These are phyloP conservation scores for Vigna trinervia DNA, from an alignment of 306 rosid species.

Conservation along the genomic window DNA sequence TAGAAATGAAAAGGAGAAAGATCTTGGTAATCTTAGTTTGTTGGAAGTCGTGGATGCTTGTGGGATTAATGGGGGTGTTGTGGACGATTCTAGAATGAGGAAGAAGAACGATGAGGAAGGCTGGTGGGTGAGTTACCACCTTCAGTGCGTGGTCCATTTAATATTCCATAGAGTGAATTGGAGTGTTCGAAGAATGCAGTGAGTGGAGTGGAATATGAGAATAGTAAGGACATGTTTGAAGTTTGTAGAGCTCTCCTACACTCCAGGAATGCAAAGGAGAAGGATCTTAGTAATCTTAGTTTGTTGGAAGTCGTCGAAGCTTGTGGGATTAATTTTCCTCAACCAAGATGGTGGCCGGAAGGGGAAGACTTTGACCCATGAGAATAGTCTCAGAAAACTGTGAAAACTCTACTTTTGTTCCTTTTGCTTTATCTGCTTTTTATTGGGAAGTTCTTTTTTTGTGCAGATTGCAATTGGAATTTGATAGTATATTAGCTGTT, in stretches of 20 bases:
- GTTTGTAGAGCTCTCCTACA: constrained; percentile 25
- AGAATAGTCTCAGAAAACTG: too few relatives aligned
- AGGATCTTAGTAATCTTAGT: too few relatives aligned
- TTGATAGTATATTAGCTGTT: too few relatives aligned
- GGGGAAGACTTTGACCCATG: too few relatives aligned
- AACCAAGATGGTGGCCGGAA: constrained; percentile 45
- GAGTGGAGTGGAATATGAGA: not conserved
- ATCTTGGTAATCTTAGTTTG: not conserved
- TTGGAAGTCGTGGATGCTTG: constrained; percentile 28
- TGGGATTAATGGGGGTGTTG: constrained; percentile 42
- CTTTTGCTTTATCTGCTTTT: too few relatives aligned
- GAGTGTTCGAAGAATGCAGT: not conserved
- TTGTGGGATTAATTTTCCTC: constrained; percentile 54
- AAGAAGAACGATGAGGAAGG: not conserved
- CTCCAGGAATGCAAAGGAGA: too few relatives aligned
- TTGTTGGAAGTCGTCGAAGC: constrained; percentile 33
- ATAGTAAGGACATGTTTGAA: constrained; percentile 23
- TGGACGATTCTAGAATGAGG: not conserved
- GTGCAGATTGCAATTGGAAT: too few relatives aligned
- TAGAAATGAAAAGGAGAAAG: too few relatives aligned
- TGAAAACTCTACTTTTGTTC: too few relatives aligned
- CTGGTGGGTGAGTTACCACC: not conserved
- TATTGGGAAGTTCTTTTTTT: too few relatives aligned
- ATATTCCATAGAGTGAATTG: not conserved
- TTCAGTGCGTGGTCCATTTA: constrained; percentile 8